A percentile compares a stretch with the other conserved stretches of the same genome.
phyloP scores from a whole-genome alignment of 441 rosid genomes.

The Hura crepitans region DNA sequence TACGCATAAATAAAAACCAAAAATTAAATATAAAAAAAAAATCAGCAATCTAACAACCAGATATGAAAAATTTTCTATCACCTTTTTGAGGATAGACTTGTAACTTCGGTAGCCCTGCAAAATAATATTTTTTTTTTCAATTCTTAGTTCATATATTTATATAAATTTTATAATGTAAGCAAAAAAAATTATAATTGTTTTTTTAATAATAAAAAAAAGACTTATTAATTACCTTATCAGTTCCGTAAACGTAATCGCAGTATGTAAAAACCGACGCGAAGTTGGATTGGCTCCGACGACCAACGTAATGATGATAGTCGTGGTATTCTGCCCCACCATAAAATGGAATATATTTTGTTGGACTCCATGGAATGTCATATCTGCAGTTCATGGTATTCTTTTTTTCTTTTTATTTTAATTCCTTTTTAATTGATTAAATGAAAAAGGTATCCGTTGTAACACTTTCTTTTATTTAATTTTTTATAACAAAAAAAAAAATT shows the following conservation, averaged over 20 bases:
- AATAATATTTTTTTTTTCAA: conserved; percentile 61
- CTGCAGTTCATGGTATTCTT: no score
- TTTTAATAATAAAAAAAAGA: neutral
- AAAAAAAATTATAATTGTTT: neutral
- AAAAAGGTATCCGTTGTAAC: no score
- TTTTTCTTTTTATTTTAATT: no score
- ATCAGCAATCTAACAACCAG: no score
- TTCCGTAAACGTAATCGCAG: conserved; percentile 87
- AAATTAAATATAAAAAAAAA: no score
- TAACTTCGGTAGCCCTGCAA: conserved; percentile 2
- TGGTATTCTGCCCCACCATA: conserved; percentile 93
- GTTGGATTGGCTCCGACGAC: conserved; percentile 88
- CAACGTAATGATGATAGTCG: conserved; percentile 90
- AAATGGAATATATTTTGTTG: conserved; percentile 74
- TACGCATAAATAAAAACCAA: no score
- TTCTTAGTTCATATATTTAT: conserved; percentile 36
- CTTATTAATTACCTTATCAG: conserved; percentile 69
- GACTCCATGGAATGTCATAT: conserved; percentile 83
- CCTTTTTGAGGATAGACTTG: conserved; percentile 43
- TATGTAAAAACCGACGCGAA: conserved; percentile 91
- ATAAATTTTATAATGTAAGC: no score
- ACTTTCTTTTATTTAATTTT: no score
- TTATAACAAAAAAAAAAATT: neutral
- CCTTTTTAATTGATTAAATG: no score
- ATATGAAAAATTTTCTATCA: conserved; percentile 8